Evolutionary conservation across 2,329 filamentous ascomycete species (phyloP), one percentile per base, ranked within the genome.

Genomic region (Cryoendolithus antarcticus): DNA sequence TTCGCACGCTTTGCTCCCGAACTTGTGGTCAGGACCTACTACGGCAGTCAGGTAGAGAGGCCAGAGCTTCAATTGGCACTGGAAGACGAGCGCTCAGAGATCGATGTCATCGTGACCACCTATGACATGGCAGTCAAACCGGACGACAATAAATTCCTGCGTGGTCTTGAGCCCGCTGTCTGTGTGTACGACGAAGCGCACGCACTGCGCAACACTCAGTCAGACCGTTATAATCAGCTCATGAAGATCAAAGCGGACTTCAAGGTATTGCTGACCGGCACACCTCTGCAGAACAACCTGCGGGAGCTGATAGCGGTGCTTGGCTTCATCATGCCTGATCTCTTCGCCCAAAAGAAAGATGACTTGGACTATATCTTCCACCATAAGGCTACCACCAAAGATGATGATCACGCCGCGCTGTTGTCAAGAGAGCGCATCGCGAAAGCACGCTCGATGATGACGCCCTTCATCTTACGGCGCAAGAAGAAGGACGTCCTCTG

Each of bases 121-220:
- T 84, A 85, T 50, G 77, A 80, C 32, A 72, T 81, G 44, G 75
- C 77, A 0, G 58, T 53, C 13, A 72, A 72, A 44, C 67, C 66
- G 21, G 71, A 72, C 44, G 80, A 85, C 54, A 71, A 74, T 36
- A 66, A 66, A 13, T 84, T 82, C 54, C 62, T 84, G 43, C 68
- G 74, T 32, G 32, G 65, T 19, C 65, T 77, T 46, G 65, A 67
- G 31, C 70, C 72, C 11, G 60, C 68, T 44, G 70, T 72, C 21
- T 77, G 74, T 50, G 80, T 98, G 8, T 98, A 86, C 53, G 91
- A 98, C 55, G 91, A 98, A 62, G 91, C 89, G 0, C 91, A 98
- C 61, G 79, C 85, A 54, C 67, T 98, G 58, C 93, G 94, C 64
- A 96, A 94, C 56, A 79, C 80, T 2, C 77, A 79, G 34, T 93